These are phyloP conservation scores for Pedinophyceae sp. DNA, from an alignment of 139 green algal genomes.

Conservation along the genomic window DNA sequence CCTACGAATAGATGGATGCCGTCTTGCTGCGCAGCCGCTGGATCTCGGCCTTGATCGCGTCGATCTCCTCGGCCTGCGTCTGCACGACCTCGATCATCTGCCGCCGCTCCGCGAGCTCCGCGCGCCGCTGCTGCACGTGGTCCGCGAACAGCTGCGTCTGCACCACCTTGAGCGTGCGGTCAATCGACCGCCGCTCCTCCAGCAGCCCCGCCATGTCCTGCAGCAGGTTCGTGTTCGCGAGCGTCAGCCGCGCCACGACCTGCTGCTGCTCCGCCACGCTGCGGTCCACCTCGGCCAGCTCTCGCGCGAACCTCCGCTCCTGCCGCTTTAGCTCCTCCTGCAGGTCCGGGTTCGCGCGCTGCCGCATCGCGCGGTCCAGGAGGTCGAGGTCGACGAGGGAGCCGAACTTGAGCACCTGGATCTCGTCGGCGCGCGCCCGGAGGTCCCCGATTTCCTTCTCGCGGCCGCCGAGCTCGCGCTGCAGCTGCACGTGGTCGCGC, in stretches of 20 bases:
- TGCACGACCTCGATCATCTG: constrained; percentile 49
- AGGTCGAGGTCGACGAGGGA: constrained; percentile 49
- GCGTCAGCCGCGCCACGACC: constrained; percentile 16
- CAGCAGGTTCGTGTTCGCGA: constrained; percentile 47
- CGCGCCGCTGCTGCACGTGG: constrained; percentile 5
- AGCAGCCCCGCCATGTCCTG: constrained; percentile 38
- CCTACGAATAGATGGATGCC: not conserved
- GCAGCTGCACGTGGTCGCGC: constrained; percentile 36
- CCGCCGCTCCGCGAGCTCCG: constrained; percentile 42
- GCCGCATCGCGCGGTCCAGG: constrained; percentile 38
- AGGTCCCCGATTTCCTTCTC: constrained; percentile 40
- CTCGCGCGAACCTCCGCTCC: constrained; percentile 3
- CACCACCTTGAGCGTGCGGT: constrained; percentile 21
- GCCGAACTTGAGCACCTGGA: constrained; percentile 64
- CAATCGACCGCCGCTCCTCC: constrained; percentile 23
- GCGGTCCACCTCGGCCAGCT: not conserved
- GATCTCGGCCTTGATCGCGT: constrained; percentile 44
- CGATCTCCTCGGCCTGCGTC: constrained; percentile 43
- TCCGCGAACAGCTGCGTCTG: constrained; percentile 32
- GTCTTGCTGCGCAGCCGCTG: constrained; percentile 28
- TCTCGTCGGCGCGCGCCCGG: constrained; percentile 35
- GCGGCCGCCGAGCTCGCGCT: constrained; percentile 30
- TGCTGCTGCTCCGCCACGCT: not conserved
- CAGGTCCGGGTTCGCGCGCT: constrained; percentile 38
- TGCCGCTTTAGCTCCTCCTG: constrained; percentile 27